phyloP scores from a whole-genome alignment of 495 filamentous ascomycete genomes.

The Penicillium salamii region DNA sequence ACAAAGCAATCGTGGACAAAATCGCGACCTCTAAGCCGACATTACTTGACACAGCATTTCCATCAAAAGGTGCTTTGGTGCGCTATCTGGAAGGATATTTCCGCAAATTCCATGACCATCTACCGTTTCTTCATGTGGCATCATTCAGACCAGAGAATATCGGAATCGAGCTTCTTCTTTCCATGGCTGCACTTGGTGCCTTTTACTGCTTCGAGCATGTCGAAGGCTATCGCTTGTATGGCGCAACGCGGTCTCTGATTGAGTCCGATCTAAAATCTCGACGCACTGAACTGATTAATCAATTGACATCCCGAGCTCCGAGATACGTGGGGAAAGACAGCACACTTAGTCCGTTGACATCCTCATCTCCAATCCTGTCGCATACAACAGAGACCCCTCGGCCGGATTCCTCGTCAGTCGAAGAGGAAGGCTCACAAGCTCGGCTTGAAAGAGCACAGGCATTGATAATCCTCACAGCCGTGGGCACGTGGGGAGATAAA shows the following conservation, averaged over 20 bases:
- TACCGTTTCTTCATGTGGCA: slow-evolving; percentile 8
- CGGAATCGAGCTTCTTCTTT: neutral
- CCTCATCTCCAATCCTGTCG: neutral
- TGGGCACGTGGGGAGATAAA: slow-evolving; percentile 4
- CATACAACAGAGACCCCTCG: neutral
- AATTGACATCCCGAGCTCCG: neutral
- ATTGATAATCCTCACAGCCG: slow-evolving; percentile 8
- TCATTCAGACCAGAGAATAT: neutral
- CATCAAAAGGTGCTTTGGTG: slow-evolving; percentile 1
- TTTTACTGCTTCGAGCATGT: slow-evolving; percentile 8
- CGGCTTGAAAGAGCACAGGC: slow-evolving; percentile 1
- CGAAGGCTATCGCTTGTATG: neutral
- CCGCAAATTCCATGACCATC: slow-evolving; percentile 4
- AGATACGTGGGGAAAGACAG: neutral
- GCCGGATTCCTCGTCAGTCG: neutral
- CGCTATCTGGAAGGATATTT: slow-evolving; percentile 14
- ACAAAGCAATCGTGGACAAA: neutral
- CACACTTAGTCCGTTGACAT: neutral
- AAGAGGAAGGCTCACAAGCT: neutral
- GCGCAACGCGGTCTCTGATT: neutral
- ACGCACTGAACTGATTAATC: neutral
- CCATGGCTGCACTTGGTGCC: slow-evolving; percentile 4
- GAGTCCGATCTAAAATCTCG: neutral
- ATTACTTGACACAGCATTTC: neutral
- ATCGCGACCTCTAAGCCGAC: neutral